Conservation (phyloP, 1,284 basidiomycete genomes). For the Austroboletus novae-zelandiae region DNA sequence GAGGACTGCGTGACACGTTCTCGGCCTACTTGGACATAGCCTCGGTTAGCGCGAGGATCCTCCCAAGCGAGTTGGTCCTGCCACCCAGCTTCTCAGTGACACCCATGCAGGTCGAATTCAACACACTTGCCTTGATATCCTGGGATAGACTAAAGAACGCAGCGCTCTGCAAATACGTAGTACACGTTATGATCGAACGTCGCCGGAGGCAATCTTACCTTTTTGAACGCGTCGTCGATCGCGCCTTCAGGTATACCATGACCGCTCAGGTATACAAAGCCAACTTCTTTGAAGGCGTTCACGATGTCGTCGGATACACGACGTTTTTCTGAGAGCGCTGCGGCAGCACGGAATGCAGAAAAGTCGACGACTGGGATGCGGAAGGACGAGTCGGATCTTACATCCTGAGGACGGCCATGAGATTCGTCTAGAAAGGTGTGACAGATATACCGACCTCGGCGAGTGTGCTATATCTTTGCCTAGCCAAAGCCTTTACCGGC, state of each 20-base stretch:
- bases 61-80: constrained; percentile 70
- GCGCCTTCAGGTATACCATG: constrained; percentile 60
- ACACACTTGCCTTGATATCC: constrained; percentile 53
- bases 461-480: constrained; percentile 21
- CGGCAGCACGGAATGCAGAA: constrained; percentile 55
- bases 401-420: constrained; percentile 18
- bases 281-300: constrained; percentile 73
- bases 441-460: constrained; percentile 20
- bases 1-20: constrained; percentile 78
- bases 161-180: constrained; percentile 48
- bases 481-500: constrained; percentile 2
- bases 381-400: constrained; percentile 35
- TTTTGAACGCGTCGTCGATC: constrained; percentile 57
- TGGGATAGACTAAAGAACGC: constrained; percentile 70
- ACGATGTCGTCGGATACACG: constrained; percentile 68
- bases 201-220: constrained; percentile 40
- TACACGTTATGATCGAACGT: neutral
- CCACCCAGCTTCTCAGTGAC: neutral
- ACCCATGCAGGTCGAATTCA: neutral
- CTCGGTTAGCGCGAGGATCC: constrained; percentile 79
- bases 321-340: constrained; percentile 54
- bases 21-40: constrained; percentile 76
- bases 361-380: constrained; percentile 79
- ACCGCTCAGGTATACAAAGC: constrained; percentile 70
- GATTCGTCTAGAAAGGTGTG: neutral